Base-by-base conservation (phyloP, 1,284 basidiomycete species). In the Rhodotorula sp. region DNA sequence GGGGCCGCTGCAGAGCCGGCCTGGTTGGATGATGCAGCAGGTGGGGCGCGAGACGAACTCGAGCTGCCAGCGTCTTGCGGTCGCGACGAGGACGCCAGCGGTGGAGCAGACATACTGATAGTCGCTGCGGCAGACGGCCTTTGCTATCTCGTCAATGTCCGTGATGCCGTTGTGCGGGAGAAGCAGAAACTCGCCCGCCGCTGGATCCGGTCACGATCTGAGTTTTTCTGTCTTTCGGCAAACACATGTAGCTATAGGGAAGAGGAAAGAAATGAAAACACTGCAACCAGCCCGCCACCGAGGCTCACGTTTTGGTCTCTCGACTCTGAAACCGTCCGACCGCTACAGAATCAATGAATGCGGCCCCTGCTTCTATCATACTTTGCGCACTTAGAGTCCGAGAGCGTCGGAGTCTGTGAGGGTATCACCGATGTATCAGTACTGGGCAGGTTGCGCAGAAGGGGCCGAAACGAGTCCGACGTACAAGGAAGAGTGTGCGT, bases 401-500 rank as follows among this genome's bases (percentile, higher is more conserved):
- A 76, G 64, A 16, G 72, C 60, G 60, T 76, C 75, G 66, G 75
- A 66, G 69, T 76, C 74, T 76, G 66, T 3, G 3, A 21, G 14
- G 1, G 14, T 0, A 64, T 62, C 64, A 49, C 4, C 14, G 8
- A 1, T 54, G 38, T 15, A 5, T 6, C n/a, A 28, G 18, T 5
- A 7, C 2, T 18, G 50, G 16, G 26, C 16, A 28, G 54, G 18
- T 2, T 14, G n/a, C 7, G 5, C 14, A 6, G 2, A 23, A n/a
- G 14, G 19, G 7, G 1, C 8, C 12, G 28, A n/a, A 38, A 2
- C 38, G 38, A 43, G 6, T 19, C 21, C 34, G 18, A 67, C 74
- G 43, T 43, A 76, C 74, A 90, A 58, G 93, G 93, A 64, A 97
- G 85, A 55, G 86, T 80, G 79, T 85, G 82, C 76, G 88, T 83